Evolutionary conservation across 2,329 filamentous ascomycete species (phyloP).

Genomic region (Tolypocladium album): DNA sequence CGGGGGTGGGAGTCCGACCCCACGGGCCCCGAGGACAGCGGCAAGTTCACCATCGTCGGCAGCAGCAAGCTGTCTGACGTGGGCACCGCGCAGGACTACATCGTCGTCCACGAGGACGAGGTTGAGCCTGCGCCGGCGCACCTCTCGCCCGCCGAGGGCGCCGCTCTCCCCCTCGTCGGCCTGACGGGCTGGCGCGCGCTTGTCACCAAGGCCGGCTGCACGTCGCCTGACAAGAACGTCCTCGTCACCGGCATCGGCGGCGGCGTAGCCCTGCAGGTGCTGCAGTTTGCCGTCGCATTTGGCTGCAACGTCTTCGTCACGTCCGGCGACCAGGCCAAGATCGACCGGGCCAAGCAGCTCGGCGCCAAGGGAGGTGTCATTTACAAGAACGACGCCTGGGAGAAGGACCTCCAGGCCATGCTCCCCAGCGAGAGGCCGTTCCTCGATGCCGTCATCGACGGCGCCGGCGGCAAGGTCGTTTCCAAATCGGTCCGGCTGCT

Average conservation of each 20-base stretch:
- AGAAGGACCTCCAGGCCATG: slow-evolving; percentile 56
- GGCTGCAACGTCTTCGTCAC: slow-evolving; percentile 77
- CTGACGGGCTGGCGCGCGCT: slow-evolving; percentile 83
- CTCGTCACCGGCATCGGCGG: slow-evolving; percentile 88
- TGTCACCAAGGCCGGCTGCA: slow-evolving; percentile 63
- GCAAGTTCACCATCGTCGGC: slow-evolving; percentile 54
- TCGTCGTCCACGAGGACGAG: slow-evolving; percentile 59
- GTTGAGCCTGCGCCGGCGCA: slow-evolving; percentile 68
- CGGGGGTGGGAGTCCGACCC: slow-evolving; percentile 64
- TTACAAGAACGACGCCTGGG: slow-evolving; percentile 74
- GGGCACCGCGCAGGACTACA: slow-evolving; percentile 66
- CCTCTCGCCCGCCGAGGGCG: slow-evolving; percentile 62
- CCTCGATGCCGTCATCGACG: slow-evolving; percentile 80
- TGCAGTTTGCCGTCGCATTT: slow-evolving; percentile 67
- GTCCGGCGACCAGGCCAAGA: slow-evolving; percentile 63
- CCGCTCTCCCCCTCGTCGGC: slow-evolving; percentile 75
- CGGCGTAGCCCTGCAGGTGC: slow-evolving; percentile 72
- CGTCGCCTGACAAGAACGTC: slow-evolving; percentile 57
- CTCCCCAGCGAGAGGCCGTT: slow-evolving; percentile 57
- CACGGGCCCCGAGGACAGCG: slow-evolving; percentile 59
- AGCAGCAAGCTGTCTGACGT: slow-evolving; percentile 49
- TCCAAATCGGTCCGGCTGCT: slow-evolving; percentile 55
- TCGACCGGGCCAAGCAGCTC: slow-evolving; percentile 57
- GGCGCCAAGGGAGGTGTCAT: slow-evolving; percentile 74
- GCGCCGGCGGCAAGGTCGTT: slow-evolving; percentile 81